Base-by-base conservation (phyloP, 2,329 filamentous ascomycete species). In the Cercospora sp. region DNA sequence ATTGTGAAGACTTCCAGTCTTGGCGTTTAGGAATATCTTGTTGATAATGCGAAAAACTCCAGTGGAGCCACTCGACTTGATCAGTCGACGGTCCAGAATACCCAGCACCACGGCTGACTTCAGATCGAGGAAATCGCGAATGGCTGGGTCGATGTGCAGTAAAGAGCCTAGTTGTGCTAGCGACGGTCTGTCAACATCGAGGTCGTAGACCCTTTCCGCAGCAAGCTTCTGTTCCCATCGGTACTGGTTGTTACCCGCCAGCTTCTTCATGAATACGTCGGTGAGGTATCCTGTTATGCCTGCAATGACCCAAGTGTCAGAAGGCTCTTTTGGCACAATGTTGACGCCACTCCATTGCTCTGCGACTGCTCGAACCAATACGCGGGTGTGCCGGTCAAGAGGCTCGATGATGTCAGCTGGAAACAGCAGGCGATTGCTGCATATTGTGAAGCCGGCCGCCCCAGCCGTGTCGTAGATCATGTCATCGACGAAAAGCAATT, bases 271-370 rank as follows among this genome's bases (percentile, higher is more conserved):
- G 80, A 97, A 97, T 3, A 93, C 86, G 74, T 97, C 94, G 1
- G 94, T 93, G 86, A 99, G 97, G 82, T 93, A 99, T 83, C 94
- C 94, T 0, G 94, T 91, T 58, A 96, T 90, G 13, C 94, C 96
- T 64, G 95, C 87, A 12, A 94, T 90, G 21, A 96, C 89, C 95
- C 95, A 99, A 64, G 89, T 88, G 79, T 99, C 95, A 62, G 86
- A 85, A 18, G 89, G 88, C 49, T 90, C 89, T 76, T 93, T 92
- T 0, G 95, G 90, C 59, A 97, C 90, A 72, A 99, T 91, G 76
- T 94, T 94, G 71, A 99, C 90, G 16, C 95, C 95, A 71, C 95
- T 92, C 91, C 94, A 99, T 78, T 99, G 95, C 68, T 89, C 92
- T 10, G 95, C 92, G 59, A 98, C 84, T 0, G 93, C 90, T 77